A percentile compares a stretch with the other conserved stretches of the same genome.
These are phyloP conservation scores for Caloboletus inedulis DNA, from an alignment of 1,284 basidiomycete genomes.

Conservation along the genomic window DNA sequence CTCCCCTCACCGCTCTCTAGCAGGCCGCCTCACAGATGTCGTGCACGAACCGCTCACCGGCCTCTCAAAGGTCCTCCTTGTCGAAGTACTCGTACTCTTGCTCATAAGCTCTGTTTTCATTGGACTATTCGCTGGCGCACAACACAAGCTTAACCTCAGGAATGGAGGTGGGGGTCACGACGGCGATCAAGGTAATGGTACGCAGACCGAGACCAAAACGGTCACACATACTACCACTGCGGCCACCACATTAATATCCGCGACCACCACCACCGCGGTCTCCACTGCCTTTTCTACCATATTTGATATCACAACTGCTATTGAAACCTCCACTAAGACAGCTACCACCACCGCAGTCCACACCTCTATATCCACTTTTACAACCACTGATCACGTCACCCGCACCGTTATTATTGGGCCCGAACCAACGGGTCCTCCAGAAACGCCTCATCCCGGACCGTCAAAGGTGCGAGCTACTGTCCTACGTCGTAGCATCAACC, in stretches of 20 bases:
- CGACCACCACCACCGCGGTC: constrained; percentile 36
- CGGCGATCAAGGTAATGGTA: constrained; percentile 36
- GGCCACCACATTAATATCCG: constrained; percentile 30
- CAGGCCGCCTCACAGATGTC: constrained; percentile 52
- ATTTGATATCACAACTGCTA: constrained; percentile 33
- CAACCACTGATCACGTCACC: constrained; percentile 33
- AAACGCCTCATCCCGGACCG: constrained; percentile 24
- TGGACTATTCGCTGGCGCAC: constrained; percentile 87
- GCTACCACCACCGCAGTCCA: constrained; percentile 36
- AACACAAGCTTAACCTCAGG: constrained; percentile 66
- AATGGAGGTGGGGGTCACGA: constrained; percentile 34
- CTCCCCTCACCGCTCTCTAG: constrained; percentile 36
- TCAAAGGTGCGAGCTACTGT: constrained; percentile 20
- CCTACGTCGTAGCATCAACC: neutral
- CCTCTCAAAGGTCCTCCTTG: constrained; percentile 81
- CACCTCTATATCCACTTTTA: constrained; percentile 38
- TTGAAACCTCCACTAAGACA: constrained; percentile 33
- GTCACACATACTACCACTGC: constrained; percentile 33
- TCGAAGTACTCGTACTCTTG: constrained; percentile 73
- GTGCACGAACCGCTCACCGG: constrained; percentile 76
- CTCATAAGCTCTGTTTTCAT: constrained; percentile 84
- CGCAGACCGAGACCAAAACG: constrained; percentile 34
- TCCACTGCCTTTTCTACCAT: constrained; percentile 34
- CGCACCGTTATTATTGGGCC: constrained; percentile 32
- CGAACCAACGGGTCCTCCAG: constrained; percentile 35